These are phyloP conservation scores for Flaveria bidentis DNA, from an alignment of 129 eudicot genomes.

Conservation along the genomic window DNA sequence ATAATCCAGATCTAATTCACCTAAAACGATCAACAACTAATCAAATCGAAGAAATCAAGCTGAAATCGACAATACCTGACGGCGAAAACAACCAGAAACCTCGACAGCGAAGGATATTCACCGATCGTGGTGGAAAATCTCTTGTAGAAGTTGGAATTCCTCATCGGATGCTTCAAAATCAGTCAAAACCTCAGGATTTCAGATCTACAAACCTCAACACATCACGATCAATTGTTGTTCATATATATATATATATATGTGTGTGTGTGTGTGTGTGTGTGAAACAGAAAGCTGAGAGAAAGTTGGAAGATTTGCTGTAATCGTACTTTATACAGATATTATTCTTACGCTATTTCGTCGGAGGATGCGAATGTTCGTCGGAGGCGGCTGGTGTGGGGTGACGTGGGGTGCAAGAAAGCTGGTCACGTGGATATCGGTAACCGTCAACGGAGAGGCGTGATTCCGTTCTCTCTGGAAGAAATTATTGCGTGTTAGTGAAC, in stretches of 20 bases:
- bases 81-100: slow-evolving; percentile 68
- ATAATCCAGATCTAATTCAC: too few species aligned
- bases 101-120: slow-evolving; percentile 60
- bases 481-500: slow-evolving; percentile 24
- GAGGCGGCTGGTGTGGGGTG: slow-evolving; percentile 6
- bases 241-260: too few species aligned
- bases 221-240: not conserved
- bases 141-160: slow-evolving; percentile 45
- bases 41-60: not conserved
- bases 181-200: slow-evolving; percentile 21
- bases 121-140: slow-evolving; percentile 61
- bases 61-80: slow-evolving; percentile 52
- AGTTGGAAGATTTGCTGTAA: slow-evolving; percentile 27
- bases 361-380: slow-evolving; percentile 24
- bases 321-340: slow-evolving; percentile 21
- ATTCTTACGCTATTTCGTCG: slow-evolving; percentile 36
- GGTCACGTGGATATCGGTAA: slow-evolving; percentile 35
- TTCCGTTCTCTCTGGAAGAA: slow-evolving; percentile 24
- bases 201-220: slow-evolving; percentile 30
- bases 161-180: slow-evolving; percentile 39
- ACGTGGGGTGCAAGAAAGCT: slow-evolving; percentile 21
- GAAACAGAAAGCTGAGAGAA: slow-evolving; percentile 12
- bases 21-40: not conserved
- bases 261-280: too few species aligned
- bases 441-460: slow-evolving; percentile 24